Evolutionary conservation across 495 filamentous ascomycete genomes (phyloP).

Genomic region (Durotheca rogersii): DNA sequence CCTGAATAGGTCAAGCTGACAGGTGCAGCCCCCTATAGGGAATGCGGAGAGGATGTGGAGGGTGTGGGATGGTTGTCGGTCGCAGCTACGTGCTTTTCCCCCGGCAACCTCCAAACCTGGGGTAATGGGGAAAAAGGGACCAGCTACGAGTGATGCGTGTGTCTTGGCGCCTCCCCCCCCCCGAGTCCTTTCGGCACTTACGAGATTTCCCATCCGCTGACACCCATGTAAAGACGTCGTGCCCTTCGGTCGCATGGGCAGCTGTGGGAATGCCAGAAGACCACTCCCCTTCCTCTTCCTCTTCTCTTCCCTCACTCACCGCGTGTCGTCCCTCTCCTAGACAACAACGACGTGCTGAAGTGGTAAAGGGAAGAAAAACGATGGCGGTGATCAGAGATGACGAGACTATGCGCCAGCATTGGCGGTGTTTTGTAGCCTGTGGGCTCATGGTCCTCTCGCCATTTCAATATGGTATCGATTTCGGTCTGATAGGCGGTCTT

Average conservation of each 20-base stretch:
- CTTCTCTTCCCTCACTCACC: neutral
- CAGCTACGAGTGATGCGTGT: conserved; percentile 4
- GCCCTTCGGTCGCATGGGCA: neutral
- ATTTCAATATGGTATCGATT: conserved; percentile 58
- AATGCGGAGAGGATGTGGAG: conserved; percentile 17
- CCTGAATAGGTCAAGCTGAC: conserved; percentile 18
- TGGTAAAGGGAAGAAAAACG: too few relatives aligned
- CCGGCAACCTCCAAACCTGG: conserved; percentile 16
- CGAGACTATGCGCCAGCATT: conserved; percentile 31
- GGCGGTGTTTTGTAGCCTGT: conserved; percentile 35
- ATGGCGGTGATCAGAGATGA: conserved; percentile 22
- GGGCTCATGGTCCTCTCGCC: conserved; percentile 46
- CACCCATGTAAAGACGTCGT: conserved; percentile 16
- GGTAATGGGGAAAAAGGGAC: conserved; percentile 17
- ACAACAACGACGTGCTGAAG: neutral
- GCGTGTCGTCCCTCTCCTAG: neutral
- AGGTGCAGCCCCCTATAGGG: conserved; percentile 1
- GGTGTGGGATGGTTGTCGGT: neutral
- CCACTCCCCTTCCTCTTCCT: too few relatives aligned
- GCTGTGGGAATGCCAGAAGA: neutral
- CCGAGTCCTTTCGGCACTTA: conserved; percentile 23
- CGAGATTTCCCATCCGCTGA: conserved; percentile 12
- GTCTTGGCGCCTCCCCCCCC: conserved; percentile 18
- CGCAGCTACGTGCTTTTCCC: neutral
- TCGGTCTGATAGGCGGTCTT: conserved; percentile 53